phyloP scores from a whole-genome alignment of 257 asterid genomes.

The Anisodus acutangulus region DNA sequence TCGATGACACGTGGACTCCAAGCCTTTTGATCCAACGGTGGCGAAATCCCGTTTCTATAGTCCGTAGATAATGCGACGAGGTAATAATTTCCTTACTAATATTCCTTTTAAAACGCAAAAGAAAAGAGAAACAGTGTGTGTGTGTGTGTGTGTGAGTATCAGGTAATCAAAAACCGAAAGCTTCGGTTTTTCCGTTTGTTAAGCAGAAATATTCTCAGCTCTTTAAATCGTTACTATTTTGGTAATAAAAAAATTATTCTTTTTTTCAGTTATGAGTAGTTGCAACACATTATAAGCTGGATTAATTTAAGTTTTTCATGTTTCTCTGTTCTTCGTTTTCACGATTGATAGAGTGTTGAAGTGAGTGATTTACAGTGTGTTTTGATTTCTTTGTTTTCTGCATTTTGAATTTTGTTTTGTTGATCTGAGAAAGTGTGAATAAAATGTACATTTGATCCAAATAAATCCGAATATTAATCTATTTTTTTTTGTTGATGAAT shows the following conservation, averaged over 20 bases:
- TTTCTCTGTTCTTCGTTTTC: background rate
- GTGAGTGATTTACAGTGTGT: background rate
- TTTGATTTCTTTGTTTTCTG: background rate
- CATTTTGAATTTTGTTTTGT: background rate
- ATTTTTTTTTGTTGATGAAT: background rate
- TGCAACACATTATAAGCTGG: slow-evolving; percentile 17
- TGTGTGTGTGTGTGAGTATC: slow-evolving; percentile 10
- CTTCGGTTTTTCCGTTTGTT: slow-evolving; percentile 38
- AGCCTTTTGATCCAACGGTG: slow-evolving; percentile 35
- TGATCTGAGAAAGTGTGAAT: background rate
- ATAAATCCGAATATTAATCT: background rate
- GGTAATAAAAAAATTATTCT: background rate
- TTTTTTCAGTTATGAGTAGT: background rate
- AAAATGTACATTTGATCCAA: background rate
- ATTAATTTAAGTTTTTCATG: background rate
- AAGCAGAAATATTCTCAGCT: slow-evolving; percentile 31
- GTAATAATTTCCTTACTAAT: slow-evolving; percentile 30
- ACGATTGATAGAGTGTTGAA: background rate
- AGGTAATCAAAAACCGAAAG: slow-evolving; percentile 32
- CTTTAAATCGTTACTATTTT: background rate
- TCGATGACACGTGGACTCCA: slow-evolving; percentile 30
- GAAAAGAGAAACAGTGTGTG: background rate
- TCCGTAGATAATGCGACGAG: slow-evolving; percentile 25
- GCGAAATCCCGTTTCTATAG: background rate
- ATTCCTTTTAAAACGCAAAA: slow-evolving; percentile 39